Evolutionary conservation across 2,329 filamentous ascomycete species (phyloP), one percentile per base, ranked within the genome.

Genomic region (Alternaria panax): DNA sequence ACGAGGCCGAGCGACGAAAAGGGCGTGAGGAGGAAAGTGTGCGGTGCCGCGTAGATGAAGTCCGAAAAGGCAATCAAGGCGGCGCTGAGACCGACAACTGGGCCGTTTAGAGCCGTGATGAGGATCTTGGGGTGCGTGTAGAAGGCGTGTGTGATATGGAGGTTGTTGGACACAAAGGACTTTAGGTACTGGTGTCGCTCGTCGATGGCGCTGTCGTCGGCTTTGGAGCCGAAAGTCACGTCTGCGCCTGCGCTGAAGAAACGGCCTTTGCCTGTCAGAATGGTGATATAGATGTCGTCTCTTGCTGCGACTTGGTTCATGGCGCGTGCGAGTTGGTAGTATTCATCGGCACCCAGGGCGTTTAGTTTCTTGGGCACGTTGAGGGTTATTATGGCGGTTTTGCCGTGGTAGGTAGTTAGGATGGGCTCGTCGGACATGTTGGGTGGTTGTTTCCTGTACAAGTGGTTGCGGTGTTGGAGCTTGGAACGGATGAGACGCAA

Each of bases 61-160:
- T 98, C 95, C 24, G 91, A 91, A 77, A 92, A 91, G 27, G 89
- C 89, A 58, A 92, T 83, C 0, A 98, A 80, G 0, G 94, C 93
- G 1, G 94, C 95, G 2, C 90, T 91, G 30, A 98, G 88, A 6
- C 95, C 95, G 53, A 99, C 85, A 11, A 89, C 93, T 6, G 95
- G 95, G 3, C 94, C 95, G 80, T 98, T 98, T 66, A 98, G 88
- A 0, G 92, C 95, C 0, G 90, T 89, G 60, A 98, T 86, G 24
- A 98, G 90, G 79, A 98, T 91, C 82, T 98, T 97, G 70, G 93
- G 92, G 80, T 98, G 95, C 14, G 88, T 89, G 83, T 95, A 93
- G 82, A 98, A 97, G 69, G 92, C 90, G 70, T 92, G 90, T 2
- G 93, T 95, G 71, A 92, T 86, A 84, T 96, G 91, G 57, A 97